These are phyloP conservation scores for Gossypium australe DNA, from an alignment of 345 rosid genomes.

Conservation along the genomic window DNA sequence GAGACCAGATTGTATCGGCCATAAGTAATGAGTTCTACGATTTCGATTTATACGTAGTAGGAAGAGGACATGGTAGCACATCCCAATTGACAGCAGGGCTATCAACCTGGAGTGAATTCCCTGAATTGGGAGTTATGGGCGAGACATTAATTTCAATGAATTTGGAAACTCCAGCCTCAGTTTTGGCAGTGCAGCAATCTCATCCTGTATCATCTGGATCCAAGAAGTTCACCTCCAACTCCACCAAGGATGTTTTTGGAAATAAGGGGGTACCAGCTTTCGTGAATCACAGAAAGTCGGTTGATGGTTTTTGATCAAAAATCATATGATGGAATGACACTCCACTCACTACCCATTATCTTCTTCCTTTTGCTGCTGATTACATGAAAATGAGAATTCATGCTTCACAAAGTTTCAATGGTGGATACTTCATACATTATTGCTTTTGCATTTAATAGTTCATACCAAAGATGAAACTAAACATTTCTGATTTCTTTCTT, in stretches of 20 bases:
- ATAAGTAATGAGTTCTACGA: slow-evolving; percentile 6
- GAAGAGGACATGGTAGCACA: slow-evolving; percentile 17
- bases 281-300: slow-evolving; percentile 10
- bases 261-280: neutral
- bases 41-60: slow-evolving; percentile 35
- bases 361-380: too few species aligned
- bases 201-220: neutral
- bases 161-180: slow-evolving; percentile 20
- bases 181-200: slow-evolving; percentile 32
- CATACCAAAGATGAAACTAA: neutral
- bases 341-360: too few species aligned
- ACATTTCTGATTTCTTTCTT: neutral
- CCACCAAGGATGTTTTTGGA: neutral
- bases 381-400: too few species aligned
- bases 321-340: too few species aligned
- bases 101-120: slow-evolving; percentile 26
- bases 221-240: neutral
- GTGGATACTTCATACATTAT: too few species aligned
- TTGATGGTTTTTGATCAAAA: too few species aligned
- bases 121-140: slow-evolving; percentile 31
- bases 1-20: slow-evolving; percentile 14
- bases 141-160: slow-evolving; percentile 24
- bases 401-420: too few species aligned
- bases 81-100: slow-evolving; percentile 23
- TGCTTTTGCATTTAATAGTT: too few species aligned